Conservation (phyloP, 768 basidiomycete species). For the Chiua virens region DNA sequence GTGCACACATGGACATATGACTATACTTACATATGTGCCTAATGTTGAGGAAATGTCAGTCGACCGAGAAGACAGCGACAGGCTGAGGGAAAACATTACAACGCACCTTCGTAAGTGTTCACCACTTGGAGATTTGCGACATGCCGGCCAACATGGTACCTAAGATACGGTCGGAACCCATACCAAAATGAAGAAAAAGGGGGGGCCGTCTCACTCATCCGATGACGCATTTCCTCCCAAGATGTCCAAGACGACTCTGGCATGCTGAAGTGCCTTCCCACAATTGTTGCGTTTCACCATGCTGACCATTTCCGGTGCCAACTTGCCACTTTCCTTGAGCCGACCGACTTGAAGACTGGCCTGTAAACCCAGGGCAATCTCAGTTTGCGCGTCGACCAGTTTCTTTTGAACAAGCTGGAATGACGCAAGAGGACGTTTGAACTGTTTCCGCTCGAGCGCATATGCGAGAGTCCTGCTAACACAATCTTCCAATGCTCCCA, state of each 20-base stretch:
- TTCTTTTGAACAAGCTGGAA: slow-evolving; percentile 99
- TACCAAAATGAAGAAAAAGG: background rate
- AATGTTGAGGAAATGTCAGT: background rate
- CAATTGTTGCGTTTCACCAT: slow-evolving; percentile 96
- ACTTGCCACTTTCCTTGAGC: slow-evolving; percentile 73
- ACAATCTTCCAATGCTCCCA: slow-evolving; percentile 95
- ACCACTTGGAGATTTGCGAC: slow-evolving; percentile 95
- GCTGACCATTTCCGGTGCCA: slow-evolving; percentile 91
- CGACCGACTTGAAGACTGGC: slow-evolving; percentile 81
- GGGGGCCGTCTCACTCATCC: slow-evolving; percentile 67
- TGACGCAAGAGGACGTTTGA: slow-evolving; percentile 83
- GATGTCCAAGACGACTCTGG: slow-evolving; percentile 81
- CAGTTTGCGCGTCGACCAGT: slow-evolving; percentile 89
- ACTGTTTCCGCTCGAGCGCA: slow-evolving; percentile 88
- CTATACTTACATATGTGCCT: slow-evolving; percentile 59
- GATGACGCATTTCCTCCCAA: slow-evolving; percentile 92
- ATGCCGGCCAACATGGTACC: slow-evolving; percentile 93
- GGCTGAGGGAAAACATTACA: background rate
- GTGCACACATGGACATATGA: background rate
- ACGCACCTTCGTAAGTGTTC: slow-evolving; percentile 88
- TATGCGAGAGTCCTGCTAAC: slow-evolving; percentile 75
- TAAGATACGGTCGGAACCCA: slow-evolving; percentile 24
- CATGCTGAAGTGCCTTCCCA: slow-evolving; percentile 85
- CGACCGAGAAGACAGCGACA: background rate
- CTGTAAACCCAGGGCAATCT: slow-evolving; percentile 74